Base-by-base conservation (phyloP, 169 alveolate genomes). In the Babesia sp. region DNA sequence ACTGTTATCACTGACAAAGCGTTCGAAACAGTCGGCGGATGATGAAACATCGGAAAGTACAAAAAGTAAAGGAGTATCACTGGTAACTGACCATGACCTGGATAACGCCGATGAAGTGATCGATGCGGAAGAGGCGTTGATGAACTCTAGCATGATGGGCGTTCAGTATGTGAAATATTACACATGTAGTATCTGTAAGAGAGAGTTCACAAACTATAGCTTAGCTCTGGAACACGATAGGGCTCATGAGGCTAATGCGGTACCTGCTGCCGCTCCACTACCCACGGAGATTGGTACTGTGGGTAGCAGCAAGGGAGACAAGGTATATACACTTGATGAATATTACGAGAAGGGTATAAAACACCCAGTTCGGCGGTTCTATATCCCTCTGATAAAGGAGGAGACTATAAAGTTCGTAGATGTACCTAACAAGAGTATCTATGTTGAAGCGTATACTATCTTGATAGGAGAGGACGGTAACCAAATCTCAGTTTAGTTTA, bases 401-500 rank as follows among this genome's bases (percentile, higher is more conserved):
- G 79, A 61, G 31, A 79, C 87, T 1, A 48, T 79, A 37, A 79
- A 56, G 66, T 69, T 58, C 39, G 71, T 79, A 29, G 87, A 79
- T 57, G 76, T 79, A 7, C 81, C 75, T 22, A 79, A 69, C 71
- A 79, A 71, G 39, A 70, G 84, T 63, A 37, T 71, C 0, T 79
- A 79, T 58, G 83, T 79, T n/a, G 87, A 79, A 22, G 68, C 84
- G 22, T 71, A 36, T 44, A 71, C 84, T 14, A 46, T 79, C 26
- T 79, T 79, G 45, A 56, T 79, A 28, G 87, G 84, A 5, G 87
- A 79, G 22, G 83, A 79, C 42, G 61, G 63, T 20, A 56, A 64
- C 28, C 28, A 26, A 29, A 50, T 28, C 24, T 22, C 60, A 6
- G 60, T 11, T 12, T 29, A 64, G 73, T 12, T 39, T 68, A 88